phyloP scores from a whole-genome alignment of 2,329 filamentous ascomycete genomes.

The Ophiostoma sp. region DNA sequence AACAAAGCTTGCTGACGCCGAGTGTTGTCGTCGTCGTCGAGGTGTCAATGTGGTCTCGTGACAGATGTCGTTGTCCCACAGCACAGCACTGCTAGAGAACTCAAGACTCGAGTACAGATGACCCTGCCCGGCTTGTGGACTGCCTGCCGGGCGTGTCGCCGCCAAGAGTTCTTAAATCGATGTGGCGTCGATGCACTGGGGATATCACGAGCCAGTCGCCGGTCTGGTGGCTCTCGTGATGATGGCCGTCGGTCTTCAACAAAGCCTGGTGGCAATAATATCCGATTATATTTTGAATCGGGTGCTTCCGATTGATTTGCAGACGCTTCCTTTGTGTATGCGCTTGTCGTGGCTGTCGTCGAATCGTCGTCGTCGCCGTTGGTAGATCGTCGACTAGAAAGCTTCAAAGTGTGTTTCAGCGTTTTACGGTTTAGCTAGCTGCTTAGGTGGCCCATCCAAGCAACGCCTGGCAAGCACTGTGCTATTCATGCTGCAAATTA shows the following conservation, averaged over 20 bases:
- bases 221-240: not conserved
- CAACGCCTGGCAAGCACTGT: not conserved
- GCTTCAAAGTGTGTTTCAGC: not conserved
- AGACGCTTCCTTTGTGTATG: not conserved
- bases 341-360: not conserved
- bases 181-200: not conserved
- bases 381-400: not conserved
- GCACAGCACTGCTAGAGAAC: not conserved
- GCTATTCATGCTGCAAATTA: slow-evolving; percentile 1
- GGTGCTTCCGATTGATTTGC: not conserved
- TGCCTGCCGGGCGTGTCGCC: slow-evolving; percentile 10
- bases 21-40: not conserved
- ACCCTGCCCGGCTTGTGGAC: not conserved
- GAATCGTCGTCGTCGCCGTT: slow-evolving; percentile 2
- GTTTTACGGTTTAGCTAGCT: not conserved
- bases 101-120: not conserved
- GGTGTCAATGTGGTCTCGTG: not conserved
- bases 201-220: not conserved
- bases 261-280: not conserved
- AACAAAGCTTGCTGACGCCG: not conserved
- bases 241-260: not conserved
- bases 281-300: not conserved
- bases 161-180: not conserved
- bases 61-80: slow-evolving; percentile 6
- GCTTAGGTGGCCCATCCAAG: slow-evolving; percentile 1